These are phyloP conservation scores for Colletotrichum agaves DNA, from an alignment of 2,329 filamentous ascomycete genomes.

Conservation along the genomic window DNA sequence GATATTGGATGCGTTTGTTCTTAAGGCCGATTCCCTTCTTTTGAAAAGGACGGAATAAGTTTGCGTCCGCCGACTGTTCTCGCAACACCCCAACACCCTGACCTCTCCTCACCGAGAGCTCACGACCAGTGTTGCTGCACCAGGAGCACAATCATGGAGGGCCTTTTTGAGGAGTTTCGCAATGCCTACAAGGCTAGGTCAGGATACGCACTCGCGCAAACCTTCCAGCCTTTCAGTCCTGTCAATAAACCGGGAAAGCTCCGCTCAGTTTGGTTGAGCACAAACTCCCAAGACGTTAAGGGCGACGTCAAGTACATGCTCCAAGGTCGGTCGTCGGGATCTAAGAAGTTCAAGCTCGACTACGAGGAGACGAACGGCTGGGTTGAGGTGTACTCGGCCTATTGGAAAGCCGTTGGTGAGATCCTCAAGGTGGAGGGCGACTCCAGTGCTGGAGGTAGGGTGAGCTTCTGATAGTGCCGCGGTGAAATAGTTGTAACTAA, in stretches of 20 bases:
- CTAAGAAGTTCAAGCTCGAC: constrained; percentile 63
- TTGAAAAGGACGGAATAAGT: neutral
- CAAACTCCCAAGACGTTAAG: constrained; percentile 73
- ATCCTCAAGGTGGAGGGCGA: constrained; percentile 74
- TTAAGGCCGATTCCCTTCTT: neutral
- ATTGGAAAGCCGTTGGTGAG: constrained; percentile 84
- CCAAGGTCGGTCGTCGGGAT: constrained; percentile 55
- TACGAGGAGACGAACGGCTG: constrained; percentile 81
- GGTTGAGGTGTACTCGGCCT: constrained; percentile 84
- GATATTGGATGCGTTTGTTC: neutral
- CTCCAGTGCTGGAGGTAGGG: constrained; percentile 44
- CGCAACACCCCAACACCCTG: neutral
- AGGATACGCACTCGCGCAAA: constrained; percentile 79
- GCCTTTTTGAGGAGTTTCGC: constrained; percentile 78
- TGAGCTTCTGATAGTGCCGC: constrained; percentile 38
- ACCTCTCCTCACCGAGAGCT: constrained; percentile 1
- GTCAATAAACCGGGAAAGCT: constrained; percentile 72
- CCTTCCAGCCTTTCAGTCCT: constrained; percentile 77
- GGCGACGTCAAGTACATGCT: constrained; percentile 80
- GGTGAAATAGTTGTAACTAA: neutral
- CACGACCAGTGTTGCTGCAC: neutral
- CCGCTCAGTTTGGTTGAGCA: constrained; percentile 75
- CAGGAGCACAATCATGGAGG: constrained; percentile 68
- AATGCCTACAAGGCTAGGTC: constrained; percentile 72
- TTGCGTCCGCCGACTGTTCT: neutral